phyloP scores from a whole-genome alignment of 176 grass and related monocot species.

The Tuctoria greenei region DNA sequence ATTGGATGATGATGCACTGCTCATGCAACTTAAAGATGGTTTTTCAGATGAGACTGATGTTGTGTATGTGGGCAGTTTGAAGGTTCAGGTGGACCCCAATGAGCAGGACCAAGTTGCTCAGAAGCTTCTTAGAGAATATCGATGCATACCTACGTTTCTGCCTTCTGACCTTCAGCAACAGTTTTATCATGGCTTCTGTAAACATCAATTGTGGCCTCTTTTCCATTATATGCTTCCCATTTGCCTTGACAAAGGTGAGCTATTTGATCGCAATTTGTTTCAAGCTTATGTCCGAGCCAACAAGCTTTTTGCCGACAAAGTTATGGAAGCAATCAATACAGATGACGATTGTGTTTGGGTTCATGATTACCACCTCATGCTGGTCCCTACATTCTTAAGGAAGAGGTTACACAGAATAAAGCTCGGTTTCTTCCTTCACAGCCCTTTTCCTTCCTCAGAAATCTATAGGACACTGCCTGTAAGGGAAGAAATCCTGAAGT shows the following conservation, averaged over 20 bases:
- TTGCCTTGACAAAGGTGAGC: slow-evolving; percentile 86
- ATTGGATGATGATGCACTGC: slow-evolving; percentile 74
- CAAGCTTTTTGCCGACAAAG: slow-evolving; percentile 88
- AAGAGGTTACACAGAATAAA: slow-evolving; percentile 76
- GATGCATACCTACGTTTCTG: slow-evolving; percentile 89
- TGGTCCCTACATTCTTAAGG: slow-evolving; percentile 90
- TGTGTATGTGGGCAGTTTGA: slow-evolving; percentile 82
- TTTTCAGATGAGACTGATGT: slow-evolving; percentile 73
- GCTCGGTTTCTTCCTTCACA: slow-evolving; percentile 87
- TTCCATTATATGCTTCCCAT: slow-evolving; percentile 97
- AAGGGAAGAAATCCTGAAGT: slow-evolving; percentile 89
- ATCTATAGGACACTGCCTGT: slow-evolving; percentile 91
- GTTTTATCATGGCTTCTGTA: slow-evolving; percentile 97
- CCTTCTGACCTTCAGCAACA: slow-evolving; percentile 59
- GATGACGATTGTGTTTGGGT: slow-evolving; percentile 96
- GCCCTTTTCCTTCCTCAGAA: slow-evolving; percentile 81
- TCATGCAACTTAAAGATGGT: slow-evolving; percentile 82
- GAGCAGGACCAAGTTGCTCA: slow-evolving; percentile 85
- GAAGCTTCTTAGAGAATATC: slow-evolving; percentile 65
- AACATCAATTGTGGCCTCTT: slow-evolving; percentile 88
- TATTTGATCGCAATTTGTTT: slow-evolving; percentile 78
- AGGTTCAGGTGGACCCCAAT: slow-evolving; percentile 64
- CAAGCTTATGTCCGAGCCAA: slow-evolving; percentile 88
- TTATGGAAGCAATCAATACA: slow-evolving; percentile 90
- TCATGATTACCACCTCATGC: slow-evolving; percentile 99